Percentiles rank a stretch among this genome's conserved stretches.
Conservation (phyloP, 441 rosid species). For the Bruguiera hainesii region DNA sequence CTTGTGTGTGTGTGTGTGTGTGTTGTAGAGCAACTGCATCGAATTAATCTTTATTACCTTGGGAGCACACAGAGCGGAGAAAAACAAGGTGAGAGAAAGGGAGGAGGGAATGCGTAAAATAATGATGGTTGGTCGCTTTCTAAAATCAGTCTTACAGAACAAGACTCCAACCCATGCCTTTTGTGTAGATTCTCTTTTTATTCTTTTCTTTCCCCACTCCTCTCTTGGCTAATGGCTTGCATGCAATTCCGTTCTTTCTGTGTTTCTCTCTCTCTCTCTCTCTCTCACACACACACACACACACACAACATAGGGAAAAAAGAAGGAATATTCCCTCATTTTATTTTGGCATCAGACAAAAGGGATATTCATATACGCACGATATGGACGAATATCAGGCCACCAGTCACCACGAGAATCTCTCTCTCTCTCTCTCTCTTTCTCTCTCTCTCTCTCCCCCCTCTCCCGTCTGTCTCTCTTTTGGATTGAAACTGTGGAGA, state of each 20-base stretch:
- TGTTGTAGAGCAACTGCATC: constrained; percentile 33
- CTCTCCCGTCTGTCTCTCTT: neutral
- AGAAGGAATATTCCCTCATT: constrained; percentile 40
- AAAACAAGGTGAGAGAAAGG: neutral
- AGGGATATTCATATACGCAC: constrained; percentile 57
- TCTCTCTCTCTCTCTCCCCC: constrained; percentile 17
- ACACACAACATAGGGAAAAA: neutral
- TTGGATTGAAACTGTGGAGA: neutral
- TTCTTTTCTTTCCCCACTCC: neutral
- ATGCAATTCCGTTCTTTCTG: neutral
- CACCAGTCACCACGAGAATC: constrained; percentile 53
- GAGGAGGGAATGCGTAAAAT: constrained; percentile 7
- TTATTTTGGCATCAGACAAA: constrained; percentile 42
- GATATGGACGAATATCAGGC: constrained; percentile 38
- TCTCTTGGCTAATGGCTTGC: neutral
- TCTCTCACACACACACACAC: constrained; percentile 3
- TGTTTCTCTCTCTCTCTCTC: neutral
- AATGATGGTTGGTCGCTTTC: constrained; percentile 55
- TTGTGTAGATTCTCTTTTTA: constrained; percentile 32
- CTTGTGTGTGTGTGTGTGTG: neutral
- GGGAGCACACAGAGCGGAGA: neutral
- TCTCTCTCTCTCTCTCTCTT: constrained; percentile 14
- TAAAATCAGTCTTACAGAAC: constrained; percentile 38
- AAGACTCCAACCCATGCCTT: constrained; percentile 63
- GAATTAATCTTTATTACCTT: constrained; percentile 33